Base-by-base conservation (phyloP, 192 early-diverging fungal genomes). In the Lobosporangium transversale region DNA sequence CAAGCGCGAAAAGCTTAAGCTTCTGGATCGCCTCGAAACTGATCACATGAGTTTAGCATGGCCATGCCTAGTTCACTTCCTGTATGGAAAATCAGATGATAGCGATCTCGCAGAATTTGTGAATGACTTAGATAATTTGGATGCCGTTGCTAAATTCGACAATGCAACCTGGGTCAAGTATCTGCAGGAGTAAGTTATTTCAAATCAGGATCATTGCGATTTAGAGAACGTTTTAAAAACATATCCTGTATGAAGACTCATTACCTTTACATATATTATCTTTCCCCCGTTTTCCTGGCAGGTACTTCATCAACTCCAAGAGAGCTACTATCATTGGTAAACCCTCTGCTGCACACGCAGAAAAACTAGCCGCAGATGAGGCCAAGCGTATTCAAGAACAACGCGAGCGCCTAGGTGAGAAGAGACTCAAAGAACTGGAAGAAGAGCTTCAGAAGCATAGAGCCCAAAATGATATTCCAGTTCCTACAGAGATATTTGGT, bases 261-360 rank as follows among this genome's bases (percentile, higher is more conserved):
- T n/a, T n/a, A n/a, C n/a, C n/a, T n/a, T n/a, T n/a, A n/a, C n/a
- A n/a, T n/a, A n/a, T n/a, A n/a, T n/a, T n/a, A 23, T 29, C 5
- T 32, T 54, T 5, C 31, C 36, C 35, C 23, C 0, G 24, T 35
- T 30, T 20, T 21, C 12, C 17, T 20, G 17, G 27, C 32, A 85
- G 82, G 35, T 85, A 84, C 58, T 81, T 80, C 52, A 53, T 87
- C 37, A 60, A 84, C 59, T 62, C 73, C n/a, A 76, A 67, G 64
- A 61, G 73, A 35, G 81, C 84, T 5, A 82, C 71, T 12, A 64
- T 89, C 26, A 48, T 87, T 33, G 87, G 78, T 23, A 83, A 83
- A 53, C 87, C 87, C 5, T 89, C 87, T 2, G 84, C 86, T 14
- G 62, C 66, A 15, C 83, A 85, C 52, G 86, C 87, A 1, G 65